Evolutionary conservation across 805 yeast genomes (phyloP), one percentile per base, ranked within the genome.

Genomic region (Ogataea methanolica): DNA sequence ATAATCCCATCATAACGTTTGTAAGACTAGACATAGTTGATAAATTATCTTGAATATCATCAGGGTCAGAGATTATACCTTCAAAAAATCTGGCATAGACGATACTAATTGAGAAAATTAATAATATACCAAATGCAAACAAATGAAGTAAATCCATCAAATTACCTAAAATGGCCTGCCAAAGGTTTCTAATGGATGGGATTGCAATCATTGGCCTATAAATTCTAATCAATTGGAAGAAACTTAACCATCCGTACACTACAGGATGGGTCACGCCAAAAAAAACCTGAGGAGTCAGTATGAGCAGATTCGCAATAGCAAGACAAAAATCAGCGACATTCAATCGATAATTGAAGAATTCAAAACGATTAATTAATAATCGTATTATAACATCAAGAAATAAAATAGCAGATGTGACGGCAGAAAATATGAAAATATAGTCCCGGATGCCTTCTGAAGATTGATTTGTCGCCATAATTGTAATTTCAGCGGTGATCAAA

Each of bases 201-300:
- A 83, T 65, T 0, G 76, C 59, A 26, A 78, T 62, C 3, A 85
- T 82, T 5, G 83, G 75, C 47, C 96, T 68, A 60, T 90, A 90
- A 51, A 83, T 75, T 42, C 97, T 70, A 43, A 78, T 67, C 11
- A 88, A 68, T 54, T 85, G 95, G 60, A 90, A 86, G 1, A 80
- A 66, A 0, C 91, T 75, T n/a, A 90, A 62, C 96, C 96, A 89
- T 37, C 79, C 77, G 57, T 86, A 90, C 0, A 71, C 72, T 29
- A 76, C 79, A 0, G 82, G 82, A 29, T 83, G 54, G 6, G 59
- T 50, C 2, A 60, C 59, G 36, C 72, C 70, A 3, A 19, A 19
- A 19, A 19, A 2, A 19, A 83, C 68, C 0, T 75, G 73, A 1
- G 80, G 79, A 6, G 81, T 56, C 9, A 82, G 69, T 9, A 85